Percentiles rank a stretch among this genome's conserved stretches.
Evolutionary conservation across 768 basidiomycete genomes (phyloP).

Genomic region (Termitomyces sp.): DNA sequence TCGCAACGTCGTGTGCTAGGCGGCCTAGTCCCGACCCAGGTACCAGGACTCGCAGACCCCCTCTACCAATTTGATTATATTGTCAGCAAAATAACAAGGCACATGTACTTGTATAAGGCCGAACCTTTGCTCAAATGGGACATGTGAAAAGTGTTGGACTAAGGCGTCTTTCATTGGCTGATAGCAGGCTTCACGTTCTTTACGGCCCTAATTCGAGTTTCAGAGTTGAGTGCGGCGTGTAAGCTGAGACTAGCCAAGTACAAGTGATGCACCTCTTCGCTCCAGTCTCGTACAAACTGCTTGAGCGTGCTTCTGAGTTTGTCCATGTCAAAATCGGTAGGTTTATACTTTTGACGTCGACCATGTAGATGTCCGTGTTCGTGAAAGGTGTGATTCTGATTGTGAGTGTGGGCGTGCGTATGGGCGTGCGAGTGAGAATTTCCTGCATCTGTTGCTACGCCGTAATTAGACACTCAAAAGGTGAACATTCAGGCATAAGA

Average conservation of each 20-base stretch:
- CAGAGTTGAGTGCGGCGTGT: background rate
- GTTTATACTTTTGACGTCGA: constrained; percentile 31
- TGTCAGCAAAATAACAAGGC: background rate
- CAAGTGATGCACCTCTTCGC: constrained; percentile 52
- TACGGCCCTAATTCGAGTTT: constrained; percentile 46
- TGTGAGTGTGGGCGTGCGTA: constrained; percentile 15
- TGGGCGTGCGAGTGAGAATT: constrained; percentile 7
- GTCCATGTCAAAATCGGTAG: constrained; percentile 78
- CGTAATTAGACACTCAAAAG: background rate
- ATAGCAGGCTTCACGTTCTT: constrained; percentile 31
- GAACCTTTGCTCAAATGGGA: constrained; percentile 51
- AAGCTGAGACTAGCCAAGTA: background rate
- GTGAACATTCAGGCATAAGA: background rate
- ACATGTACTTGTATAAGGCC: constrained; percentile 3
- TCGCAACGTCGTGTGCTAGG: constrained; percentile 83
- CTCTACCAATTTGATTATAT: constrained; percentile 28
- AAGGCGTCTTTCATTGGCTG: too few relatives aligned
- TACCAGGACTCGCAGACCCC: constrained; percentile 67
- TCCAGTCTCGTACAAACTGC: constrained; percentile 94
- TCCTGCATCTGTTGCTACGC: background rate
- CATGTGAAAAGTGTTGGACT: constrained; percentile 37
- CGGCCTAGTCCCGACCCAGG: constrained; percentile 90
- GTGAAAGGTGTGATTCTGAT: constrained; percentile 18
- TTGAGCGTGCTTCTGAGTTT: constrained; percentile 89
- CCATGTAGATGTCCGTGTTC: constrained; percentile 28